Percentiles rank a stretch among this genome's conserved stretches.
Conservation (phyloP, 2,329 filamentous ascomycete genomes). For the Microdochium trichocladiopsis region DNA sequence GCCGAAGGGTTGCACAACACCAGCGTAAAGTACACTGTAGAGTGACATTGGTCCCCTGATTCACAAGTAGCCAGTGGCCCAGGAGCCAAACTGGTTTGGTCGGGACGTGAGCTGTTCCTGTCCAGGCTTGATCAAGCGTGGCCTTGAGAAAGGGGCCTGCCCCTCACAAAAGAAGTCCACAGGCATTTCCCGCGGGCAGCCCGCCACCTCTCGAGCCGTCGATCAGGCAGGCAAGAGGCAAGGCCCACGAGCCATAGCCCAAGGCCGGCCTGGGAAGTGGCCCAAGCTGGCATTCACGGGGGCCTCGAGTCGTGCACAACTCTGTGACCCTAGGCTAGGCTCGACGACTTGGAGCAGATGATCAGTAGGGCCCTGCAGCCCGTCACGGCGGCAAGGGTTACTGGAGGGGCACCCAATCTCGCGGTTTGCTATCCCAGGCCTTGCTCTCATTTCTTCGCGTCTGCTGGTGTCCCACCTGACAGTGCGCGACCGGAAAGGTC, state of each 20-base stretch:
- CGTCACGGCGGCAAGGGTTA: background rate
- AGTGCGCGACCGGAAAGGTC: background rate
- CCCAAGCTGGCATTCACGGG: background rate
- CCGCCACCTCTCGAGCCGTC: too few species aligned
- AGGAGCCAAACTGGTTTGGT: background rate
- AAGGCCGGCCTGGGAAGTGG: background rate
- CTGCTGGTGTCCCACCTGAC: background rate
- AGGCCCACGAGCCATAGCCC: too few species aligned
- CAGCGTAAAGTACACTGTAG: background rate
- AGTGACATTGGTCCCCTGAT: constrained; percentile 1
- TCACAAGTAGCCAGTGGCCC: background rate
- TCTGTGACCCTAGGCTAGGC: background rate
- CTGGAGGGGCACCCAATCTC: background rate
- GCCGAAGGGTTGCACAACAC: background rate
- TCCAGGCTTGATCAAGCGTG: background rate
- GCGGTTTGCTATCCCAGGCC: background rate
- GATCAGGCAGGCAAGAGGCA: too few species aligned
- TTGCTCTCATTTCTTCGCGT: background rate
- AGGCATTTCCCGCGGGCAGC: too few species aligned
- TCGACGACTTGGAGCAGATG: background rate
- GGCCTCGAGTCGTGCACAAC: background rate
- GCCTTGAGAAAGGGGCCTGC: too few species aligned
- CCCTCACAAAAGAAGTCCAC: too few species aligned
- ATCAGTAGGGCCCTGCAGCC: background rate
- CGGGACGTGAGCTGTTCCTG: background rate